Conservation (phyloP, 345 rosid genomes). For the Lenwebbia sp. region DNA sequence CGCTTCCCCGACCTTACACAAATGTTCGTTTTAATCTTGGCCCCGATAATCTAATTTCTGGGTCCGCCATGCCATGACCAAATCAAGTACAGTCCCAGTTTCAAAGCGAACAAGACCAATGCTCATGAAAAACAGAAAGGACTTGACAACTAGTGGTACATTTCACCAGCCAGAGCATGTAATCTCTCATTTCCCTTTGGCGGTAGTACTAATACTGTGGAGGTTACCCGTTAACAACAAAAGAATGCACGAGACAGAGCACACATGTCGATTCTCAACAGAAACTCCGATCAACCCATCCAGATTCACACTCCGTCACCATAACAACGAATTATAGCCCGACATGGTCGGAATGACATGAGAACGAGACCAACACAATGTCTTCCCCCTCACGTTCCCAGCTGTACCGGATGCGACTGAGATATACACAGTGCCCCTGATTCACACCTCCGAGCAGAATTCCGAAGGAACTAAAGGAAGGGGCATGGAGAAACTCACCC, state of each 20-base stretch:
- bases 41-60: neutral
- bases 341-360: neutral
- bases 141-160: neutral
- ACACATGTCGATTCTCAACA: neutral
- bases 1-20: neutral
- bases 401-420: neutral
- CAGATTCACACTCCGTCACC: neutral
- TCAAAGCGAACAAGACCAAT: neutral
- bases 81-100: neutral
- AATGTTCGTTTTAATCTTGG: neutral
- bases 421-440: neutral
- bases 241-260: neutral
- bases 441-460: neutral
- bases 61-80: neutral
- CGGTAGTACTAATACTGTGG: neutral
- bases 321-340: neutral
- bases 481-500: constrained; percentile 2
- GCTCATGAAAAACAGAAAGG: neutral
- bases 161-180: neutral
- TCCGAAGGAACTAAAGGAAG: neutral
- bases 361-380: neutral
- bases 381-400: neutral
- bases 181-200: neutral
- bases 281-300: neutral
- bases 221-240: neutral